A percentile compares a stretch with the other conserved stretches of the same genome.
These are phyloP conservation scores for Nothopassalora personata DNA, from an alignment of 2,329 filamentous ascomycete species.

Conservation along the genomic window DNA sequence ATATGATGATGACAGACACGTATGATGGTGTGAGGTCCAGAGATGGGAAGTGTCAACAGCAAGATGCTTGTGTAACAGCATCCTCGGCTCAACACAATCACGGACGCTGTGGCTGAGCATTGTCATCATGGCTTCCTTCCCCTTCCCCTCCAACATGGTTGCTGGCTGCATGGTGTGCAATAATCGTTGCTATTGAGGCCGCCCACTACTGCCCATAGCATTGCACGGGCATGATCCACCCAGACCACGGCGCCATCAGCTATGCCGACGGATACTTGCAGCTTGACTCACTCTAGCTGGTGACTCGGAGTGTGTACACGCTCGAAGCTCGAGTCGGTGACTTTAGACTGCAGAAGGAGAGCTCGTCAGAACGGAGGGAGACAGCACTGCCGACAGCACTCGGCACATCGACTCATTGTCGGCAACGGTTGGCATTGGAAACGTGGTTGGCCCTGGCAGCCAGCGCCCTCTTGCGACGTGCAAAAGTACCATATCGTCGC, in stretches of 20 bases:
- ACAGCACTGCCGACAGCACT: background rate
- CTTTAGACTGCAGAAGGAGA: background rate
- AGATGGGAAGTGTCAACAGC: background rate
- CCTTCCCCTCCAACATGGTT: background rate
- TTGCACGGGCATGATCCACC: too few species aligned
- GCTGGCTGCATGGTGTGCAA: background rate
- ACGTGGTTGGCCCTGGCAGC: background rate
- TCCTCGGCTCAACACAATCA: background rate
- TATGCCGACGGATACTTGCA: background rate
- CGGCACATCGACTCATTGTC: background rate
- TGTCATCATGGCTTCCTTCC: background rate
- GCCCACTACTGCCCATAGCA: background rate
- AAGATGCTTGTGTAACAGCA: background rate
- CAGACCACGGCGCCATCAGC: background rate
- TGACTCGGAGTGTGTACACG: background rate
- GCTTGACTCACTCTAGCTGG: background rate
- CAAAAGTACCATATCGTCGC: too few species aligned
- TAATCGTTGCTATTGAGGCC: background rate
- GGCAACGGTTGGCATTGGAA: background rate
- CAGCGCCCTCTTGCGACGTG: too few species aligned
- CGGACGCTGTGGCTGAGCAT: background rate
- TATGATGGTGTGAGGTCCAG: background rate
- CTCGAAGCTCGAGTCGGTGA: background rate
- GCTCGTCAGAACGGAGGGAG: background rate
- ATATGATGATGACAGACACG: background rate